Percentiles rank a stretch among this genome's conserved stretches.
Conservation (phyloP, 2,329 filamentous ascomycete genomes). For the Cercospora berteroae region DNA sequence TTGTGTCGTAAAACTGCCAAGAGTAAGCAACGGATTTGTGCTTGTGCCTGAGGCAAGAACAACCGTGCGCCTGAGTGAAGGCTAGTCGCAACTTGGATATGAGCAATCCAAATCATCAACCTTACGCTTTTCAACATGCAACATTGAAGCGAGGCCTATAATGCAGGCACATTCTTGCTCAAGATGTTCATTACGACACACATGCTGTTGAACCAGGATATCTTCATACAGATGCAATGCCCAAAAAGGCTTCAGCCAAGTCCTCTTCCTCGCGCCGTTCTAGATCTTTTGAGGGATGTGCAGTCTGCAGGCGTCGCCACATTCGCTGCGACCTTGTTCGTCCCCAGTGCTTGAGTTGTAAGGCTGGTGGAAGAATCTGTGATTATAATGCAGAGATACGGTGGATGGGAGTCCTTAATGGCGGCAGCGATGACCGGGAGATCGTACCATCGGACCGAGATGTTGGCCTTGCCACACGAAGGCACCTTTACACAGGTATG, state of each 20-base stretch:
- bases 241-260: conserved; percentile 4
- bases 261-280: conserved; percentile 8
- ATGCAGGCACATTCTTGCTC: not conserved
- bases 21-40: not conserved
- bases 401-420: not conserved
- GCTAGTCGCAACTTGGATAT: not conserved
- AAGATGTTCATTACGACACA: not conserved
- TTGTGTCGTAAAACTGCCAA: not conserved
- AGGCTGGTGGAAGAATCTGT: conserved; percentile 1
- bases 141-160: not conserved
- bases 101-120: not conserved
- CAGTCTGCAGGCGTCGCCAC: not conserved
- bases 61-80: not conserved
- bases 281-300: conserved; percentile 15
- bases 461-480: not conserved
- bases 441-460: not conserved
- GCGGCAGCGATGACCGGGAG: not conserved
- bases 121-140: not conserved
- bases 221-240: conserved; percentile 23
- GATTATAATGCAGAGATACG: conserved; percentile 7
- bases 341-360: not conserved
- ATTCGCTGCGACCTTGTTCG: conserved; percentile 8
- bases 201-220: not conserved
- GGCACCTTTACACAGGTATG: conserved; percentile 1
- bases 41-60: not conserved